Evolutionary conservation across 495 filamentous ascomycete genomes (phyloP), one percentile per base, ranked within the genome.

Genomic region (Penicillium arizonense): DNA sequence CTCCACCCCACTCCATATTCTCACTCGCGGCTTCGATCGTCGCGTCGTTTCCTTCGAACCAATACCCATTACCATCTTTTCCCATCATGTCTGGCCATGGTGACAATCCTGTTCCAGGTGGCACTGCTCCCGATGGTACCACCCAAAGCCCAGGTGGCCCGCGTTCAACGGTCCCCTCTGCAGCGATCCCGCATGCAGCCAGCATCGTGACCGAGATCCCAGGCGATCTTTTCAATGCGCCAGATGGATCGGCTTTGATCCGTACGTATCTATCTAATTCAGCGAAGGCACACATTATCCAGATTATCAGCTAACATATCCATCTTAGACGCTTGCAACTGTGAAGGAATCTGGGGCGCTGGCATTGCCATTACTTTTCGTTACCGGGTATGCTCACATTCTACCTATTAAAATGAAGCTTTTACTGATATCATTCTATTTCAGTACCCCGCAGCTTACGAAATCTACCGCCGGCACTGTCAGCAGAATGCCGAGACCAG

Each of bases 251-350:
- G 34, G 67, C 66, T 11, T 51, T 80, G 23, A 79, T 79, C 28
- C 77, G 75, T 78, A 56, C 34, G 71, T 59, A 13, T 18, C 18
- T 5, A 10, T 16, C 24, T 53, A 5, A 14, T 21, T n/a, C 20
- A 7, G 4, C 14, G n/a, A 16, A 5, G 1, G 10, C 4, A 14
- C 5, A 26, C 39, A 39, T 4, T 6, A 8, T 9, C 38, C 40
- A 3, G 21, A 11, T 18, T 23, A 4, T 14, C n/a, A 16, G 48
- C 56, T 64, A 14, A 58, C 14, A 10, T 3, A 14, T 0, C 1
- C 20, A 23, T 14, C 12, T 14, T 47, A 79, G 76, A 80, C 48
- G 75, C 77, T 11, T 79, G 76, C 59, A 80, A 78, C 59, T 62
- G 62, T 24, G 56, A 62, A 13, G 77, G 77, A 7, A 45, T 37